A percentile compares a stretch with the other conserved stretches of the same genome.
Conservation (phyloP, 2,329 filamentous ascomycete species). For the Colletotrichum sansevieriae region DNA sequence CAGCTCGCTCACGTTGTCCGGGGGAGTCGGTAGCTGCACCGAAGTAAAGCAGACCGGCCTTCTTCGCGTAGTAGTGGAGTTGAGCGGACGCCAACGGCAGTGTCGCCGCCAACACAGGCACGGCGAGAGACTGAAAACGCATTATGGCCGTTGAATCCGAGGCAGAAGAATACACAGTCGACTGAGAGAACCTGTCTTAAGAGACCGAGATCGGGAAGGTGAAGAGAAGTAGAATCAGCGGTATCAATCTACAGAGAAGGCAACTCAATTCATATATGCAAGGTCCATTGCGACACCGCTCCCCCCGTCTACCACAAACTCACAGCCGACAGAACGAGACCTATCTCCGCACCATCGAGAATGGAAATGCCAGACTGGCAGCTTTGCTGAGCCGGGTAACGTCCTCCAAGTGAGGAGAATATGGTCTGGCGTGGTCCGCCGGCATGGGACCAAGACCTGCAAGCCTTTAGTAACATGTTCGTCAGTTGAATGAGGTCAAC, state of each 20-base stretch:
- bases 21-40: constrained; percentile 71
- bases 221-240: not conserved
- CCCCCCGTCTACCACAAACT: constrained; percentile 26
- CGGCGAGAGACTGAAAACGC: constrained; percentile 43
- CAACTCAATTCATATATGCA: constrained; percentile 39
- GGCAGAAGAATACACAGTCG: not conserved
- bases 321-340: constrained; percentile 17
- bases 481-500: constrained; percentile 21
- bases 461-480: constrained; percentile 6
- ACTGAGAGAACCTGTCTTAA: constrained; percentile 20
- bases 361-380: not conserved
- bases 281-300: constrained; percentile 28
- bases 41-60: constrained; percentile 69
- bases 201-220: constrained; percentile 17
- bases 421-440: constrained; percentile 8
- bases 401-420: constrained; percentile 36
- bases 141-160: constrained; percentile 41
- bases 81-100: constrained; percentile 51
- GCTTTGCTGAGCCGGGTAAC: constrained; percentile 19
- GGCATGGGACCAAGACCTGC: constrained; percentile 34
- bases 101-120: constrained; percentile 47
- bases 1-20: constrained; percentile 55
- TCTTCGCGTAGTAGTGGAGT: constrained; percentile 63
- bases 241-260: constrained; percentile 4
- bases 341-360: constrained; percentile 19